Conservation (phyloP, 768 basidiomycete species). For the Leccinum pellstonianum region DNA sequence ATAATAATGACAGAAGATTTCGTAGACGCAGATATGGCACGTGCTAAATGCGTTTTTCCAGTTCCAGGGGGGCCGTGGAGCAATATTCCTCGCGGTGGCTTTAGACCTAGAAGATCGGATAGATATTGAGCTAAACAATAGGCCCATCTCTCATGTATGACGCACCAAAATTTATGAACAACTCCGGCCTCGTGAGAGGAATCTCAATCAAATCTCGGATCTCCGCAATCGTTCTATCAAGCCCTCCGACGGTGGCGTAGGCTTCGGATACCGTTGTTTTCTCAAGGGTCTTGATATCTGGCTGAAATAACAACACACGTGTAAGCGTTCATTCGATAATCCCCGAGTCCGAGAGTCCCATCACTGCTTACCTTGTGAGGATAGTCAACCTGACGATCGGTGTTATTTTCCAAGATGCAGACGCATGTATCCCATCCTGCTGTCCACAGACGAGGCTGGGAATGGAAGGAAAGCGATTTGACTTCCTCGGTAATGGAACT, state of each 20-base stretch:
- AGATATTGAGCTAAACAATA: constrained; percentile 17
- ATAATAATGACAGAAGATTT: constrained; percentile 87
- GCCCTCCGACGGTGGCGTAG: constrained; percentile 85
- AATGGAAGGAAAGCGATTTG: constrained; percentile 43
- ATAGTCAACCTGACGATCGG: constrained; percentile 25
- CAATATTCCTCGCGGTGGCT: constrained; percentile 93
- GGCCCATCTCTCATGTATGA: constrained; percentile 1
- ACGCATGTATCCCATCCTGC: constrained; percentile 70
- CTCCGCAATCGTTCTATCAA: constrained; percentile 81
- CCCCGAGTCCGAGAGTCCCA: constrained; percentile 7
- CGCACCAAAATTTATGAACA: constrained; percentile 75
- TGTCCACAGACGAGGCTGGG: constrained; percentile 50
- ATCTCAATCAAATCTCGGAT: constrained; percentile 86
- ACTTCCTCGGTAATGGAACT: constrained; percentile 42
- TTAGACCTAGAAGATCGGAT: constrained; percentile 59
- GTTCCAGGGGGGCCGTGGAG: constrained; percentile 97
- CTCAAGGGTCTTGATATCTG: constrained; percentile 48
- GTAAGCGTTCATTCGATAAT: constrained; percentile 11
- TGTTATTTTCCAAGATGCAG: constrained; percentile 35
- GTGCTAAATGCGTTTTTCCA: constrained; percentile 95
- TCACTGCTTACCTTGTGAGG: constrained; percentile 35
- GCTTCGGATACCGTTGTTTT: constrained; percentile 47
- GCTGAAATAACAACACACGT: constrained; percentile 30
- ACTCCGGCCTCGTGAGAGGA: constrained; percentile 76
- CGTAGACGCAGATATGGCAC: constrained; percentile 88